Evolutionary conservation across 2,329 filamentous ascomycete species (phyloP), one percentile per base, ranked within the genome.

Genomic region (Colletotrichum endophyticum): DNA sequence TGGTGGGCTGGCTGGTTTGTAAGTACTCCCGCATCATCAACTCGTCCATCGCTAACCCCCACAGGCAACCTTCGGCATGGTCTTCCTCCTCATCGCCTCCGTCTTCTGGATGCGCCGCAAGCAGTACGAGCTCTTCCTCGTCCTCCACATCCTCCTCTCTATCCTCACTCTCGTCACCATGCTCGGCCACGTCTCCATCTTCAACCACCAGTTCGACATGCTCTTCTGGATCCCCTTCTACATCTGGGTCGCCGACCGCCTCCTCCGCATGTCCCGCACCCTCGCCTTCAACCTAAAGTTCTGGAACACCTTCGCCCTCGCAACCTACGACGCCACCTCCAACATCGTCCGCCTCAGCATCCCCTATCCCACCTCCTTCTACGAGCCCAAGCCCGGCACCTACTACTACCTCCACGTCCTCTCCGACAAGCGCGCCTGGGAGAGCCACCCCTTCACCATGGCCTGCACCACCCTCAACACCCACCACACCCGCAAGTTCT

Each of bases 101-200:
- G 82, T 90, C 1, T 89, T 89, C 77, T 89, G 86, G 80, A 83
- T 92, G 22, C 86, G 91, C 0, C 85, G 88, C 8, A 86, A 86
- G 12, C 85, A 86, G n/a, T 93, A 91, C 76, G 89, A 91, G 76
- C 28, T 85, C 0, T 91, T 91, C 74, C 81, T 91, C 8, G 76
- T 88, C 15, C 61, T 88, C 1, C 89, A 92, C 73, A 90, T 92
- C 8, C 81, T 85, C 5, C 82, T 92, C 19, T 88, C 91, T 0
- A 80, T 91, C 11, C 80, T 90, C 1, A 81, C 90, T 0, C 79
- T 92, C 1, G 80, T 88, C 36, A 87, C 87, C 0, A 88, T 91
- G 85, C 88, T 89, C 49, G 87, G 89, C 71, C 84, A 92, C 78
- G 83, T 91, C 73, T 84, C 90, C n/a, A 89, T 91, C 27, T 91